These are phyloP conservation scores for Daldinia eschscholtzii DNA, from an alignment of 2,329 filamentous ascomycete genomes.

Conservation along the genomic window DNA sequence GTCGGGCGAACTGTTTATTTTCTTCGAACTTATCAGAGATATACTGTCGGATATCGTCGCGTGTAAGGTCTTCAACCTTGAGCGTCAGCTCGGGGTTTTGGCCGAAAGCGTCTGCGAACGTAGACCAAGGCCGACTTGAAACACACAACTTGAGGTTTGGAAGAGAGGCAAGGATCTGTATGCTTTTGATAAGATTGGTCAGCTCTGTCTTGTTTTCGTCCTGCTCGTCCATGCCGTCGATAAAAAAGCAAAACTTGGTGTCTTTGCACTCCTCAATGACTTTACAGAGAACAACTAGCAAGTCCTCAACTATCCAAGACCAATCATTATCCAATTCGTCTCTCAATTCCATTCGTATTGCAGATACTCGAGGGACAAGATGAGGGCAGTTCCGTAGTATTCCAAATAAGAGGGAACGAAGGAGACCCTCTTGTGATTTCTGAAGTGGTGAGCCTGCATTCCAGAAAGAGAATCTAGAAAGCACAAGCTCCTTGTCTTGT, in stretches of 20 bases:
- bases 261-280: neutral
- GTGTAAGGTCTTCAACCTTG: slow-evolving; percentile 7
- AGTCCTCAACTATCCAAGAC: neutral
- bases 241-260: slow-evolving; percentile 29
- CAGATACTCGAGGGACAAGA: slow-evolving; percentile 30
- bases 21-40: slow-evolving; percentile 1
- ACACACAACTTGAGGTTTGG: slow-evolving; percentile 10
- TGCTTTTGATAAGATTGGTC: neutral
- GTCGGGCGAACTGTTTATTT: neutral
- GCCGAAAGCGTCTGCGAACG: slow-evolving; percentile 2
- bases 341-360: neutral
- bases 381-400: slow-evolving; percentile 28
- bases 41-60: slow-evolving; percentile 6
- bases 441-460: slow-evolving; percentile 38
- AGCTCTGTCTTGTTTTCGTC: slow-evolving; percentile 7
- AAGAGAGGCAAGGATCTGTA: neutral
- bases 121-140: slow-evolving; percentile 3
- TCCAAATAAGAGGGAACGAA: slow-evolving; percentile 37
- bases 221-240: slow-evolving; percentile 20
- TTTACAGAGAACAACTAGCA: neutral
- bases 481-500: slow-evolving; percentile 5
- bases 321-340: neutral
- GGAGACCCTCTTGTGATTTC: slow-evolving; percentile 41
- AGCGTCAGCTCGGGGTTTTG: neutral
- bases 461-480: slow-evolving; percentile 44